Base-by-base conservation (phyloP, 148 eudicot species). In the Diospyros kaki region DNA sequence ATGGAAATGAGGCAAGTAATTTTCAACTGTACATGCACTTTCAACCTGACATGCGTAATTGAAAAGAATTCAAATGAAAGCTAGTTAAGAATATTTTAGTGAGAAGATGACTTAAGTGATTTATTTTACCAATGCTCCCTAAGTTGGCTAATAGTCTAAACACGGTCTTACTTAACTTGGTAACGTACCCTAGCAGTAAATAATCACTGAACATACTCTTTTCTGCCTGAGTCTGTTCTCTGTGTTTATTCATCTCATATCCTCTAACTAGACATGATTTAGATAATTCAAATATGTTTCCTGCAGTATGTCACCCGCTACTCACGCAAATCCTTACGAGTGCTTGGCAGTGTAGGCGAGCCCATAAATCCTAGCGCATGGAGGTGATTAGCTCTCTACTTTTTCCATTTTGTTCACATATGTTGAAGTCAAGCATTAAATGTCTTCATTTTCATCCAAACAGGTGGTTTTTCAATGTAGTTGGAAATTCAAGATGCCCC, bases 281-380 rank as follows among this genome's bases (percentile, higher is more conserved):
- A 69, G 18, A 39, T 55, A 71, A 58, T 68, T 77, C 64, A 38
- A 66, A 6, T 46, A 42, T 64, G 18, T 73, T 75, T 50, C 18
- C 46, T 86, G 87, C 97, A 96, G 99, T 79, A 76, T 87, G 98
- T 93, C 64, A 89, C 89, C 62, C 94, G 97, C 68, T 85, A 86
- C 76, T 93, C 99, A n/a, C 96, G 99, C 77, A 95, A 90, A 84
- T 95, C 99, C 65, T 86, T 95, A 75, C 90, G 99, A 78, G 91
- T 96, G 71, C 86, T 96, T 74, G 99, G 99, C 78, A 96, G 99
- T 74, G 99, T 96, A 70, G 99, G 99, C 18, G 99, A 96, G 86
- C 99, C 99, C 40, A 96, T 96, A 77, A 96, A 96, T 85, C 99
- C 99, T 58, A 96, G 98, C 61, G 98, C 99, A 81, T 96, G 99